These are phyloP conservation scores for Citrus unshiu DNA, from an alignment of 345 rosid species.

Conservation along the genomic window DNA sequence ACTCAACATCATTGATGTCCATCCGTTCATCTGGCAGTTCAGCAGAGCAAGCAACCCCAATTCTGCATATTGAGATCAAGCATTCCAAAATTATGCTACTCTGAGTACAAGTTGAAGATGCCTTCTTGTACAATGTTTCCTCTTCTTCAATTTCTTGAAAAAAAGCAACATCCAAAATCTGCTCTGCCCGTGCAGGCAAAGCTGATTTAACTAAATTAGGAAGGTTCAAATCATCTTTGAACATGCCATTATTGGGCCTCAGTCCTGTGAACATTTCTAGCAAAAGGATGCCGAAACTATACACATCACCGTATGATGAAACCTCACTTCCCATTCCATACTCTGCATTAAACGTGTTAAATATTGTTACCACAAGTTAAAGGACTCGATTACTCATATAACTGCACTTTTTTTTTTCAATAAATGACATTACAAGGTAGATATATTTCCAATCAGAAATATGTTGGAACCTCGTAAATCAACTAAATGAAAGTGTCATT, in stretches of 20 bases:
- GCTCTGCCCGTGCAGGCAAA: background rate
- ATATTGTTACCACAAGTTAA: background rate
- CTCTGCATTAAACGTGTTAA: background rate
- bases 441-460: no score
- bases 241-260: background rate
- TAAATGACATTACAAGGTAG: background rate
- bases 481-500: no score
- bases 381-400: no score
- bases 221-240: background rate
- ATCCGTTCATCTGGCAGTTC: background rate
- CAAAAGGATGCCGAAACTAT: conserved; percentile 16
- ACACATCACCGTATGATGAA: conserved; percentile 27
- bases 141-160: background rate
- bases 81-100: background rate
- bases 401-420: background rate
- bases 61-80: background rate
- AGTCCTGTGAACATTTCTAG: conserved; percentile 13
- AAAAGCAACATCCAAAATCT: background rate
- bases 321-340: conserved; percentile 23
- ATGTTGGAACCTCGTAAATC: no score
- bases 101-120: background rate
- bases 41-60: conserved; percentile 19
- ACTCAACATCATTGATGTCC: background rate
- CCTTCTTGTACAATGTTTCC: background rate
- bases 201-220: background rate